Evolutionary conservation across 345 rosid species (phyloP), one percentile per base, ranked within the genome.

Genomic region (Clarkia xantiana): DNA sequence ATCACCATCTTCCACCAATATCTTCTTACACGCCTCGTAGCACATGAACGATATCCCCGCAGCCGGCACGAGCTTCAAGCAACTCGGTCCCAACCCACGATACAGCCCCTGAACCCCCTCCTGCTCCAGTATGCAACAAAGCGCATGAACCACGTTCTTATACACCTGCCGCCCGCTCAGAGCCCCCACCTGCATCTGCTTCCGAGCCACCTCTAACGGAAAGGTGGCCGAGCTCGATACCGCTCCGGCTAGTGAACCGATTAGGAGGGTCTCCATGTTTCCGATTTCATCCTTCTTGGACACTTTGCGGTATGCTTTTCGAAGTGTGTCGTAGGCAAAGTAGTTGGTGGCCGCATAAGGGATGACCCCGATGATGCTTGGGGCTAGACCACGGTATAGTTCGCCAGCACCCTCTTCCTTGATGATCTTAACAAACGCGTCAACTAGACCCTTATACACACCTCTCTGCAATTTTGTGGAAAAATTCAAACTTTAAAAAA

Each of bases 31-130:
- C 18, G 96, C 96, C 66, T 91, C 94, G 60, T 86, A 91, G 65
- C 96, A 91, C 98, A 91, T 86, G 67, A 91, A 91, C 9, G 98
- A 87, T 69, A 91, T 86, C 53, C 98, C 98, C 42, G 94, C 96
- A 42, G 98, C 96, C 39, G 94, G 95, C 36, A 90, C 94, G 79
- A 90, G 55, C 71, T 90, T 90, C 84, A 86, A 65, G 82, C 94
- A 86, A 62, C 95, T 90, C 0, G 94, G 95, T 36, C 96, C 95
- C 54, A 90, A 62, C 45, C 97, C 97, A 65, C 76, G 83, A 58
- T 86, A 90, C 55, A 89, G 65, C 56, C 97, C 96, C 0, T 48
- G 75, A 16, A 90, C 49, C 48, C 97, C 96, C 65, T 90, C 96
- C 13, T 67, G 63, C 65, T 83, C 89, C 0, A 90, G 81, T 58